Percentiles rank a stretch among this genome's conserved stretches.
These are phyloP conservation scores for Friedmanniomyces simplex DNA, from an alignment of 495 filamentous ascomycete species.

Conservation along the genomic window DNA sequence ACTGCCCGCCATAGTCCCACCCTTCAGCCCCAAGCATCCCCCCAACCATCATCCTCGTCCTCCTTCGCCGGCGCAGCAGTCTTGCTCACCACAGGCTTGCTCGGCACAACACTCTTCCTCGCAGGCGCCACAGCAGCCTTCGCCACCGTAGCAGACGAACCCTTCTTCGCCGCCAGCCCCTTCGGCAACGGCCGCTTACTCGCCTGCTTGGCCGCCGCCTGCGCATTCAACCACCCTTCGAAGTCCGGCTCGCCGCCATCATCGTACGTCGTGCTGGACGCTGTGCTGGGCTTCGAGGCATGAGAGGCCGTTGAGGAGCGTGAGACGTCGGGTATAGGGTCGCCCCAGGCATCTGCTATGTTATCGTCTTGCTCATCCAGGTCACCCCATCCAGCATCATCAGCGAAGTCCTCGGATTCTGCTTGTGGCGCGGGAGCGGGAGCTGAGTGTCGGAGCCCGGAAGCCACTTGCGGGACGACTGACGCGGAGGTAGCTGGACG, in stretches of 20 bases:
- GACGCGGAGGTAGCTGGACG: constrained; percentile 11
- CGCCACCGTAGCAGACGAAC: constrained; percentile 25
- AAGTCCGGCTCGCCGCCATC: constrained; percentile 86
- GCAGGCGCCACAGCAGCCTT: constrained; percentile 29
- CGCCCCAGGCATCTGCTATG: constrained; percentile 33
- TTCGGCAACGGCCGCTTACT: constrained; percentile 60
- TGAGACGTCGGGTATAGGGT: constrained; percentile 17
- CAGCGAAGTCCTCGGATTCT: constrained; percentile 38
- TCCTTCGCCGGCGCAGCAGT: constrained; percentile 28
- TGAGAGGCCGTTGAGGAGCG: constrained; percentile 24
- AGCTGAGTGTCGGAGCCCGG: not conserved
- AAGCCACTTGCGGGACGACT: constrained; percentile 17
- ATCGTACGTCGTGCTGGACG: constrained; percentile 49
- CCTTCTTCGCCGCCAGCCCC: constrained; percentile 51
- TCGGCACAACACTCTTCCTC: constrained; percentile 26
- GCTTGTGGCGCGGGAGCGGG: constrained; percentile 4
- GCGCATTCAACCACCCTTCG: constrained; percentile 82
- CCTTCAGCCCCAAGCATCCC: constrained; percentile 49
- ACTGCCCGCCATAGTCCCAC: not conserved
- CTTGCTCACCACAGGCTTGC: constrained; percentile 29
- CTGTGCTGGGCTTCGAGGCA: constrained; percentile 25
- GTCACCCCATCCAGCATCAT: constrained; percentile 33
- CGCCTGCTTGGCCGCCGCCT: constrained; percentile 57
- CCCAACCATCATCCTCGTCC: constrained; percentile 52
- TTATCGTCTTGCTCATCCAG: constrained; percentile 29